Base-by-base conservation (phyloP, 2,329 filamentous ascomycete genomes). In the Monosporascus sp. region DNA sequence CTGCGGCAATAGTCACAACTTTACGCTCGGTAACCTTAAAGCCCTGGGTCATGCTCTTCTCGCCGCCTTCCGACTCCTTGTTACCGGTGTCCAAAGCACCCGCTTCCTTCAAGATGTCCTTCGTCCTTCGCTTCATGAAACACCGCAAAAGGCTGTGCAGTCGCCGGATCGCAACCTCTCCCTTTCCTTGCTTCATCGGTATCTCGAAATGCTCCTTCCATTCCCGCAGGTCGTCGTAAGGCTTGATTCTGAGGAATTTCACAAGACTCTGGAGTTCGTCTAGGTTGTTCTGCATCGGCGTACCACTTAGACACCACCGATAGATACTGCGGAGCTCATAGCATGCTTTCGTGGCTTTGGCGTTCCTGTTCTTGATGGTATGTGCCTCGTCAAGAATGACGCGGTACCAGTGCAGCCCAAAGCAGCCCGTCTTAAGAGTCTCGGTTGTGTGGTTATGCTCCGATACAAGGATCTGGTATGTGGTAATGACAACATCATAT, bases 101-200 rank as follows among this genome's bases (percentile, higher is more conserved):
- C 11, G 90, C 90, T 62, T 91, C 81, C 72, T 94, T 96, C 56
- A 99, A 75, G n/a, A 99, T 90, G 22, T 96, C 91, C 72, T 99
- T 99, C 8, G 92, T 97, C 43, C 94, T 85, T n/a, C 94, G 86
- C 75, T 97, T 96, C 94, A 99, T 99, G 74, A 96, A 96, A 52
- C 91, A 93, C 51, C 89, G 87, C 4, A 99, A 76, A 56, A 96
- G 85, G 53, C 88, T 85, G 61, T 96, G 91, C 35, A 99, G 76
- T 45, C 94, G 84, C 49, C 86, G 82, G 68, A 99, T 95, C 17
- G 94, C 93, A 54, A 97, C 81, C 51, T 92, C 89, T 11, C 93
- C 94, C 56, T 88, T 87, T 7, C 92, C 92, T 56, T 88, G 90
- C 74, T 93, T 96, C 81, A 99, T 84, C 0, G 94, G 94, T 45